Conservation (phyloP, 371 early-diverging fungal species). For the Entomophthora muscae region DNA sequence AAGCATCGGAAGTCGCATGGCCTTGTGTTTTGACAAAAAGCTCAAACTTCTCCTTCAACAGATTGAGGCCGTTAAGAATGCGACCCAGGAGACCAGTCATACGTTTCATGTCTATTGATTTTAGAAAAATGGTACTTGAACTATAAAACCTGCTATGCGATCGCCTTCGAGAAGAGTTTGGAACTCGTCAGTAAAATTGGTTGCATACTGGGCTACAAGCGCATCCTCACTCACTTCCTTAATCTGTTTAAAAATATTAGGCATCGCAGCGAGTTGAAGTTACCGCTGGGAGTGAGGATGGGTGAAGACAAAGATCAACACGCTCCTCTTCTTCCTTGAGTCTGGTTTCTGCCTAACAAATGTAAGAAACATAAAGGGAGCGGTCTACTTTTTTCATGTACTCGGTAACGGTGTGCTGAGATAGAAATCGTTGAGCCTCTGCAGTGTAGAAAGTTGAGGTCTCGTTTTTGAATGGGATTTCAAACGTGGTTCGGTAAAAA, state of each 20-base stretch:
- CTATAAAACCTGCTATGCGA: constrained; percentile 45
- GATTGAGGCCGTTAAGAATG: constrained; percentile 62
- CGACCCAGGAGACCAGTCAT: constrained; percentile 69
- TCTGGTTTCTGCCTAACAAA: constrained; percentile 53
- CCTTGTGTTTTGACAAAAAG: constrained; percentile 71
- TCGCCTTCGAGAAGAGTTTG: constrained; percentile 65
- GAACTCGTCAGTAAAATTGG: constrained; percentile 74
- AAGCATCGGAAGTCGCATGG: constrained; percentile 56
- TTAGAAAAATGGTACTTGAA: background rate
- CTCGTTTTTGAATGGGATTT: constrained; percentile 55
- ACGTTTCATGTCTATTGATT: constrained; percentile 49
- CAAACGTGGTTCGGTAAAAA: constrained; percentile 56
- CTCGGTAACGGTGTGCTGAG: constrained; percentile 70
- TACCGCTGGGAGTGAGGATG: constrained; percentile 50
- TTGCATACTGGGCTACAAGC: constrained; percentile 63
- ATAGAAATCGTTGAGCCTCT: constrained; percentile 68
- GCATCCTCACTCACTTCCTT: constrained; percentile 63
- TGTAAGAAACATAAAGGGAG: background rate
- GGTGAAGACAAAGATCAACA: constrained; percentile 71
- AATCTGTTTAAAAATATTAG: constrained; percentile 20
- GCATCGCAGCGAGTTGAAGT: constrained; percentile 7
- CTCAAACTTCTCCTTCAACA: constrained; percentile 61
- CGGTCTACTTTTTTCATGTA: constrained; percentile 70
- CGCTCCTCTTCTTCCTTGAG: constrained; percentile 78
- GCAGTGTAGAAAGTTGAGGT: constrained; percentile 71